Evolutionary conservation across 225 moss, liverwort and hornwort species (phyloP), one percentile per base, ranked within the genome.

Genomic region (Sphagnum tenellum): DNA sequence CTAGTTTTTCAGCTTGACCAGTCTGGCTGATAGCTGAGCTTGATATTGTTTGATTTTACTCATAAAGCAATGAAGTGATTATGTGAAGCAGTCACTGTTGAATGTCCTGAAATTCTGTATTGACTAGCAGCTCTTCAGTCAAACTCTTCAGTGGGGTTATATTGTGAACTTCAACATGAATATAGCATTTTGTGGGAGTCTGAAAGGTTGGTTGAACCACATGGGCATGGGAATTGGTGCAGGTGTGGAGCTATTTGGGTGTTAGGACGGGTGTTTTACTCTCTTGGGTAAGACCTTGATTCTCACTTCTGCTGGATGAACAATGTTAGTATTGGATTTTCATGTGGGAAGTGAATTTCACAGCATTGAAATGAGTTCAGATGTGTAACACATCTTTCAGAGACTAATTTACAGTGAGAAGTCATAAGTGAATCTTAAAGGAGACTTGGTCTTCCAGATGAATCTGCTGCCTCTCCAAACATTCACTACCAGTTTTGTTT

Each of bases 191-290:
- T 56, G 9, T 52, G 52, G 9, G 52, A 52, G 6, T 9, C 52
- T 9, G 9, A 52, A 9, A 52, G 52, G 52, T 52, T 52, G 55
- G n/a, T 9, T 60, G 5, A 14, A 14, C 13, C 6, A 12, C 29
- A 14, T 49, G 48, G 50, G 45, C 44, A 12, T 53, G 4, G 51
- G 44, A 5, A 44, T 66, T 56, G 66, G 67, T 52, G 70, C 88
- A 91, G 91, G 64, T 74, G 82, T 63, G 94, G 94, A 60, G 65
- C 88, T 74, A 48, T 91, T 60, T 95, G 88, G 94, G 62, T 84
- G 46, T 46, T 81, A 14, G 91, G 89, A 63, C 86, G 88, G 67
- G 60, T 95, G 52, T 67, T 95, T 44, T 95, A 82, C 64, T 82
- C 88, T 59, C 71, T 89, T 1, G 91, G 88, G 94, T 91, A 86